phyloP scores from a whole-genome alignment of 495 filamentous ascomycete genomes.

The Tuber aestivum region DNA sequence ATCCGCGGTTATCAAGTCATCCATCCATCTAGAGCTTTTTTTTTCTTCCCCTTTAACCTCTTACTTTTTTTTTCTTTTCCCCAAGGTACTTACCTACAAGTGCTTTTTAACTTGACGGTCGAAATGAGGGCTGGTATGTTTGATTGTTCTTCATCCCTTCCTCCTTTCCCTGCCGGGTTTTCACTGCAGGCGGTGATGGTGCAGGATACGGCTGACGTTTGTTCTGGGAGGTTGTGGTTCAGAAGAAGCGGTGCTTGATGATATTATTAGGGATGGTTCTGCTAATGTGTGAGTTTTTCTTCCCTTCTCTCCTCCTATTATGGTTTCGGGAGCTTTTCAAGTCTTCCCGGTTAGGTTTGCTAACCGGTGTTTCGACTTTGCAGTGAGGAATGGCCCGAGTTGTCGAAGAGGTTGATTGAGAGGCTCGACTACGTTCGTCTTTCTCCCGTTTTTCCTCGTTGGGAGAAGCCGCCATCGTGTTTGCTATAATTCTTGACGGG shows the following conservation, averaged over 20 bases:
- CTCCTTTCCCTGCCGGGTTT: background rate
- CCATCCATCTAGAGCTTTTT: background rate
- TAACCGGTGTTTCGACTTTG: slow-evolving; percentile 5
- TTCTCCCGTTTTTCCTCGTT: background rate
- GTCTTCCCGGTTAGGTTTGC: background rate
- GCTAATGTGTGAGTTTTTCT: slow-evolving; percentile 30
- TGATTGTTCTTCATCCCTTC: background rate
- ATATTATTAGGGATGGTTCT: slow-evolving; percentile 38
- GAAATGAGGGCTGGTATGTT: slow-evolving; percentile 3
- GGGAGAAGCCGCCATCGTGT: background rate
- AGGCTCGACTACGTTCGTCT: slow-evolving; percentile 35
- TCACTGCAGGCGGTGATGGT: background rate
- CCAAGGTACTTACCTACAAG: background rate
- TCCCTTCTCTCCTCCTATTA: background rate
- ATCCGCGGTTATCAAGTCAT: background rate
- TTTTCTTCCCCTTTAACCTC: too few relatives aligned
- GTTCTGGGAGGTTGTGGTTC: background rate
- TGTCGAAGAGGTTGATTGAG: slow-evolving; percentile 31
- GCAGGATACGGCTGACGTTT: background rate
- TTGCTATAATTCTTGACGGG: background rate
- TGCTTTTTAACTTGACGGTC: background rate
- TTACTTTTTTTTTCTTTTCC: background rate
- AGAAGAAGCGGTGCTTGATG: slow-evolving; percentile 37
- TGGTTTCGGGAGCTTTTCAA: background rate
- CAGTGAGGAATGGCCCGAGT: slow-evolving; percentile 38